A percentile compares a stretch with the other conserved stretches of the same genome.
phyloP scores from a whole-genome alignment of 1,284 basidiomycete species.

The Puccinia coronata region DNA sequence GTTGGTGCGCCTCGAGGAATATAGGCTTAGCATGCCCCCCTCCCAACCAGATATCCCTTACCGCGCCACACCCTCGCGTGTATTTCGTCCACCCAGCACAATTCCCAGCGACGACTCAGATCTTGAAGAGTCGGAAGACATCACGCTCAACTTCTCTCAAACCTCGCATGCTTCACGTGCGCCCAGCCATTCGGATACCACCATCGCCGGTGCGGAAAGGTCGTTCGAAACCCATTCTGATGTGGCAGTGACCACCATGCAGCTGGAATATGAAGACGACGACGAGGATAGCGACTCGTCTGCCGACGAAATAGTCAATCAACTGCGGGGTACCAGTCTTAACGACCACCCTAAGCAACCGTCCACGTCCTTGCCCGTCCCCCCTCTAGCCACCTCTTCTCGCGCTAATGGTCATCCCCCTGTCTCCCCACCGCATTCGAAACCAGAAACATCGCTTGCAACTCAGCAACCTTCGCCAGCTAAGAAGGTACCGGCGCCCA shows the following conservation, averaged over 20 bases:
- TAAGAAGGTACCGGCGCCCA: too few relatives aligned
- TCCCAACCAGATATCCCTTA: neutral
- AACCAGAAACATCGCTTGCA: neutral
- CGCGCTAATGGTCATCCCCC: neutral
- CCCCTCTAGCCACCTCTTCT: neutral
- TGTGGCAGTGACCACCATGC: neutral
- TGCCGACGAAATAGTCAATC: constrained; percentile 36
- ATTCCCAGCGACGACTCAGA: neutral
- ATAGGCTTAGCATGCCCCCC: neutral
- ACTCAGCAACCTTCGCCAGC: neutral
- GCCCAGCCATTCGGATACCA: neutral
- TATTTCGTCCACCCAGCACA: neutral
- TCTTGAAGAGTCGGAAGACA: neutral
- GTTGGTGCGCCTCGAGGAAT: too few relatives aligned
- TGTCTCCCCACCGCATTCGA: neutral
- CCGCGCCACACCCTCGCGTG: neutral
- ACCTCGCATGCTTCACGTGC: neutral
- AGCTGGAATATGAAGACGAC: constrained; percentile 2
- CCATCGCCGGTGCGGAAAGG: neutral
- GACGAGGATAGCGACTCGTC: constrained; percentile 20
- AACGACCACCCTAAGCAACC: neutral
- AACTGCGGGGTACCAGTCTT: constrained; percentile 27
- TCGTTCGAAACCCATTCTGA: neutral
- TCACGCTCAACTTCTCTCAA: neutral
- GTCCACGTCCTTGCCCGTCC: neutral